Base-by-base conservation (phyloP, 1,284 basidiomycete species). In the Ustilago tritici region DNA sequence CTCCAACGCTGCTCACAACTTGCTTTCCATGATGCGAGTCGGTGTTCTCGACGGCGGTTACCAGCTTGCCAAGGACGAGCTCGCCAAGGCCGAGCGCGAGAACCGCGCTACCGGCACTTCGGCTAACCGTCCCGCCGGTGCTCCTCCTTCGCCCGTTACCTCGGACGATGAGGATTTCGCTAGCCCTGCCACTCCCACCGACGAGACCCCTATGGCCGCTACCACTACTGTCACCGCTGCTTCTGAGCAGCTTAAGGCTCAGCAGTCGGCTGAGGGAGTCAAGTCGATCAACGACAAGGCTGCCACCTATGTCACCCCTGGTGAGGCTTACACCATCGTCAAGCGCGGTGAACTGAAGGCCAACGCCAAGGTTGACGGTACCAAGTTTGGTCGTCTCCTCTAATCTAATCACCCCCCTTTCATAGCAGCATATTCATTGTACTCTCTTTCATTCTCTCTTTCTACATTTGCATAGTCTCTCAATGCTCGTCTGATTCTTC, bases 1-100 rank as follows among this genome's bases (percentile, higher is more conserved):
- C 70, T 81, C 80, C 19, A 84, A 85, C 57, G 84, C 83, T 23
- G 84, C 84, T 4, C 82, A 84, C 75, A 85, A 85, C 64, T 61
- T 85, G 41, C 77, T 85, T 53, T 77, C 79, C 8, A 84, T 82
- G 82, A 84, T 85, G 84, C 79, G 84, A 14, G 82, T 85, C 19
- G 84, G 84, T 70, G 84, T 85, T 10, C 71, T 85, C 19, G 82
- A 84, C 41, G 84, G 84, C 31, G 84, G 84, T 11, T 84, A 84
- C 74, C 82, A 81, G 61, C 76, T 84, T 3, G 77, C 79, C 55
- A 81, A 78, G 79, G 77, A 78, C 56, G 77, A 81, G 57, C 32
- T 76, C 2, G 77, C 67, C 49, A 70, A 74, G 56, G 71, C 70
- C 10, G 64, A 73, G 54, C 66, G 68, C 47, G 74, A 79, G 65